These are phyloP conservation scores for Gremmenia infestans DNA, from an alignment of 2,329 filamentous ascomycete genomes.

Conservation along the genomic window DNA sequence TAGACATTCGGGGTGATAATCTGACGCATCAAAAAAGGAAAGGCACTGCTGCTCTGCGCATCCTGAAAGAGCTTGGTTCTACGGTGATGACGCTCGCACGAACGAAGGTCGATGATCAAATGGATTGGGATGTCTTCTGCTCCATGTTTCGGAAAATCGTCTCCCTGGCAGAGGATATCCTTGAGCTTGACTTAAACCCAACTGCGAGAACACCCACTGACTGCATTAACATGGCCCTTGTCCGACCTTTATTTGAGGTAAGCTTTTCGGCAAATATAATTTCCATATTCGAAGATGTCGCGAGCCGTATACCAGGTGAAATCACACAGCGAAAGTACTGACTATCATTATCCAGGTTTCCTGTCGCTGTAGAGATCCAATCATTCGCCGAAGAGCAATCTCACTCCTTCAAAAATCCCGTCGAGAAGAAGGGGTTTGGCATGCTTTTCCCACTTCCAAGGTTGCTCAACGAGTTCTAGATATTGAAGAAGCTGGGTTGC, in stretches of 20 bases:
- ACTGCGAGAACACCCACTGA: too few species aligned
- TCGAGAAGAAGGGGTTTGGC: slow-evolving; percentile 64
- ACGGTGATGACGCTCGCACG: neutral
- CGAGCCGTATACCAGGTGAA: neutral
- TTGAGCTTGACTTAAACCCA: too few species aligned
- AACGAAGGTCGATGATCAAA: too few species aligned
- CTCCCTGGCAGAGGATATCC: too few species aligned
- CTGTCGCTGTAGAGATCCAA: slow-evolving; percentile 54
- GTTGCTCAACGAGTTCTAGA: slow-evolving; percentile 8
- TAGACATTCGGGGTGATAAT: slow-evolving; percentile 41
- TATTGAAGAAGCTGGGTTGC: slow-evolving; percentile 6
- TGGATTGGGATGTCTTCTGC: too few species aligned
- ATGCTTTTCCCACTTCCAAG: slow-evolving; percentile 29
- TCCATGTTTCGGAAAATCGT: too few species aligned
- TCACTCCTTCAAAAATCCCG: slow-evolving; percentile 52
- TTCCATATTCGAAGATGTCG: neutral
- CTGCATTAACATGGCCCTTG: too few species aligned
- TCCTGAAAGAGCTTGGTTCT: slow-evolving; percentile 39
- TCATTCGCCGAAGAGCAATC: slow-evolving; percentile 53
- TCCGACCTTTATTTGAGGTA: too few species aligned
- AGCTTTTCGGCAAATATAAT: neutral
- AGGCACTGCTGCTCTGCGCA: slow-evolving; percentile 53
- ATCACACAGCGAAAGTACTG: too few species aligned
- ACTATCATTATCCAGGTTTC: slow-evolving; percentile 54
- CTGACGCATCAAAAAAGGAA: slow-evolving; percentile 46